A percentile compares a stretch with the other conserved stretches of the same genome.
Evolutionary conservation across 2,329 filamentous ascomycete species (phyloP).

Genomic region (Xylaria hypoxylon): DNA sequence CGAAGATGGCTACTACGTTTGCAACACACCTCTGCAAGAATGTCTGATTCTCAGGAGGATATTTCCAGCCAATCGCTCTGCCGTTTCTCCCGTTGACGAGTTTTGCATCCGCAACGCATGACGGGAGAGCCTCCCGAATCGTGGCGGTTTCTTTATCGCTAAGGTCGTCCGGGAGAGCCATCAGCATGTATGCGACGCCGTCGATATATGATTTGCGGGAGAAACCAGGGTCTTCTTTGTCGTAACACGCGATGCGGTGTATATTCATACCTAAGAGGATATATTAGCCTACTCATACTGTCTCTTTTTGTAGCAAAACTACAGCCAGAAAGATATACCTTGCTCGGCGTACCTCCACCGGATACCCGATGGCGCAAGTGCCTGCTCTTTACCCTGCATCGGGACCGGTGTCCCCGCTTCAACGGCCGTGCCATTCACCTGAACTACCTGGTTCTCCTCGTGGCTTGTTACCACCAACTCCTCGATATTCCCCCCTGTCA

Average conservation of each 20-base stretch:
- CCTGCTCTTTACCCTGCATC: slow-evolving; percentile 8
- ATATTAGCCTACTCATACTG: slow-evolving; percentile 7
- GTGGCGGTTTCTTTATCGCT: slow-evolving; percentile 64
- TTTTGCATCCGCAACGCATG: slow-evolving; percentile 40
- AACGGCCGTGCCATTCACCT: not conserved
- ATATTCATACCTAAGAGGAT: slow-evolving; percentile 41
- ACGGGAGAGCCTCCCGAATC: slow-evolving; percentile 64
- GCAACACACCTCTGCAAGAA: slow-evolving; percentile 70
- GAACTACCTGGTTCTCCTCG: slow-evolving; percentile 28
- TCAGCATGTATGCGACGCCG: slow-evolving; percentile 72
- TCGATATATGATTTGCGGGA: slow-evolving; percentile 73
- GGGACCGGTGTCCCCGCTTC: slow-evolving; percentile 4
- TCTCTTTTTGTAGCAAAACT: not conserved
- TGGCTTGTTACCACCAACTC: slow-evolving; percentile 36
- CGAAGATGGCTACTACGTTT: slow-evolving; percentile 66
- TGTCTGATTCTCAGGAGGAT: slow-evolving; percentile 43
- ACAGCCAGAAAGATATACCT: slow-evolving; percentile 38
- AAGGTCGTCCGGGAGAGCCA: slow-evolving; percentile 69
- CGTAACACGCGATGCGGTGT: slow-evolving; percentile 45
- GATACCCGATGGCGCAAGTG: slow-evolving; percentile 36
- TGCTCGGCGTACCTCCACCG: slow-evolving; percentile 50
- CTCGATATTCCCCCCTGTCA: slow-evolving; percentile 15
- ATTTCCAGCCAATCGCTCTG: slow-evolving; percentile 33
- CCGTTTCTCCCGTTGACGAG: slow-evolving; percentile 17
- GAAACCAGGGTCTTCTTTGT: slow-evolving; percentile 58